Percentiles rank a stretch among this genome's conserved stretches.
phyloP scores from a whole-genome alignment of 2,329 filamentous ascomycete genomes.

The Furcasterigmium sp. region DNA sequence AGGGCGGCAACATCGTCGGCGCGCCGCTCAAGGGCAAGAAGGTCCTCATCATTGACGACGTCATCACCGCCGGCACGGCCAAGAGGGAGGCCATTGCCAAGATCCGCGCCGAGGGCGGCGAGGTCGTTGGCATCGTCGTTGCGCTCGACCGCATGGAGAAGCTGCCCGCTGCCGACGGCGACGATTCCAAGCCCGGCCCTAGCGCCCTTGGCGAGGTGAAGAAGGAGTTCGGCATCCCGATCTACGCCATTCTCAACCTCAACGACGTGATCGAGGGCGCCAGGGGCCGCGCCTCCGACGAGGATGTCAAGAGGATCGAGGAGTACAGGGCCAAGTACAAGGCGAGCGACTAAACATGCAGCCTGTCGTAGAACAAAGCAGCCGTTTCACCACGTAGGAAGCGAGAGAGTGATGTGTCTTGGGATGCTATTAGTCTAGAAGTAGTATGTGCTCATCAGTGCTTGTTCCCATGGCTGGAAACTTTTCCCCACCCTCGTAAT shows the following conservation, averaged over 20 bases:
- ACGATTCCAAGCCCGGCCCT: conserved; percentile 62
- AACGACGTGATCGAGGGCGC: conserved; percentile 75
- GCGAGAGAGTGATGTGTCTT: not conserved
- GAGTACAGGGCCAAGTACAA: conserved; percentile 67
- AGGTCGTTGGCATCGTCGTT: conserved; percentile 81
- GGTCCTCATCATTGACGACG: conserved; percentile 90
- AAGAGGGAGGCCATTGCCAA: conserved; percentile 89
- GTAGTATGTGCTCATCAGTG: too few relatives aligned
- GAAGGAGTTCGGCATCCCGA: conserved; percentile 77
- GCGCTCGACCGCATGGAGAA: conserved; percentile 85
- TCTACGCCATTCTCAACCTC: conserved; percentile 77
- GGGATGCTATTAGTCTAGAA: not conserved
- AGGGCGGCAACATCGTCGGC: conserved; percentile 90
- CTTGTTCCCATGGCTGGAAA: too few relatives aligned
- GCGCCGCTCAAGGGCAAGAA: conserved; percentile 78
- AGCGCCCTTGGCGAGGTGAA: conserved; percentile 84
- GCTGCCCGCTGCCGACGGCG: conserved; percentile 57
- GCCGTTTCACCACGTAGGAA: conserved; percentile 8
- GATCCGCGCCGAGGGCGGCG: conserved; percentile 79
- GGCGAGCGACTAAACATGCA: conserved; percentile 42
- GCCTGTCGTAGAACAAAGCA: conserved; percentile 4
- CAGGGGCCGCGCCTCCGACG: conserved; percentile 54
- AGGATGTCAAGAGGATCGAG: conserved; percentile 62
- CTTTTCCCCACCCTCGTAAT: too few relatives aligned
- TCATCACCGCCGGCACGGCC: conserved; percentile 92